These are phyloP conservation scores for Aquilaria malaccensis DNA, from an alignment of 345 rosid genomes.

Conservation along the genomic window DNA sequence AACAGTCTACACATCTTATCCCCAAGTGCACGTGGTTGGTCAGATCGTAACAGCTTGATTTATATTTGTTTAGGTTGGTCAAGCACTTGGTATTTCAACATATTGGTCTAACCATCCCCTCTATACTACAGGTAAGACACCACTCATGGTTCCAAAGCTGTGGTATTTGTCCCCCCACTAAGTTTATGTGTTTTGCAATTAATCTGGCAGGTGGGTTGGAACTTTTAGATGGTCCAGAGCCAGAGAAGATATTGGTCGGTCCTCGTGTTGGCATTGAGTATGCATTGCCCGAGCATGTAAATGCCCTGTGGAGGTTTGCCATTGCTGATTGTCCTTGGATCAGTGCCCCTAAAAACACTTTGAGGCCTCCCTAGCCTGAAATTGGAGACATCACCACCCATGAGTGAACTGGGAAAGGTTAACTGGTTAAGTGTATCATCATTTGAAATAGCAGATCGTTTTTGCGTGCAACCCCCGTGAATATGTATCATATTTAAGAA, in stretches of 20 bases:
- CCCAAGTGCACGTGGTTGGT: too few species aligned
- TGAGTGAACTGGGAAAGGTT: background rate
- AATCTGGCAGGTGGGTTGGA: constrained; percentile 59
- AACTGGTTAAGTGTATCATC: background rate
- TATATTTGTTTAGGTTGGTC: constrained; percentile 57
- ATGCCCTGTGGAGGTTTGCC: constrained; percentile 90
- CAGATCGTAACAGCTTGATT: background rate
- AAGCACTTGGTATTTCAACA: constrained; percentile 83
- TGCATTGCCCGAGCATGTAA: constrained; percentile 70
- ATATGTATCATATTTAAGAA: background rate
- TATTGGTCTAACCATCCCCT: constrained; percentile 92
- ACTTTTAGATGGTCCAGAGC: constrained; percentile 74
- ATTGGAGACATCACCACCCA: background rate
- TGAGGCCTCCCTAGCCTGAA: constrained; percentile 34
- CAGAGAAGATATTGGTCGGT: constrained; percentile 59
- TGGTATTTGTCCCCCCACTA: background rate
- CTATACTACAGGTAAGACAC: constrained; percentile 62
- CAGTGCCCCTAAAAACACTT: constrained; percentile 89
- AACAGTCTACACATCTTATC: too few species aligned
- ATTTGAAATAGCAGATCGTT: background rate
- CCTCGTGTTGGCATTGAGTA: constrained; percentile 94
- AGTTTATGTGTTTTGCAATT: constrained; percentile 6
- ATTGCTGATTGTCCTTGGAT: constrained; percentile 79
- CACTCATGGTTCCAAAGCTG: background rate
- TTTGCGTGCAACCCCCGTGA: too few species aligned